phyloP scores from a whole-genome alignment of 805 yeast genomes.

The Ogataea nitratoaversa region DNA sequence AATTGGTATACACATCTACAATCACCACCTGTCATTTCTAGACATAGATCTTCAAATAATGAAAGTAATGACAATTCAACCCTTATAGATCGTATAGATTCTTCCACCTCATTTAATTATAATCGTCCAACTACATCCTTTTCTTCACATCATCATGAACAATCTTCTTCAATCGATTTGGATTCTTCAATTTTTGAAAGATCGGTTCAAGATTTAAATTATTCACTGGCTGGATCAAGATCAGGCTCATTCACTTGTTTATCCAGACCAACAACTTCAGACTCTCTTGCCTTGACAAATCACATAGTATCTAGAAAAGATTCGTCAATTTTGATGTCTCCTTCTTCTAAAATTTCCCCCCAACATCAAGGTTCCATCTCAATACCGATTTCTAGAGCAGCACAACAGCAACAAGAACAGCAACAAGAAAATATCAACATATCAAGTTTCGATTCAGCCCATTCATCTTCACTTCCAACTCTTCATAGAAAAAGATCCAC shows the following conservation, averaged over 20 bases:
- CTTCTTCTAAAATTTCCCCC: neutral
- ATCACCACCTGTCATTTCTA: no score
- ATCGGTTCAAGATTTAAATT: neutral
- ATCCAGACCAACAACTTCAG: no score
- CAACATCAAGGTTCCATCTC: neutral
- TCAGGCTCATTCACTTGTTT: neutral
- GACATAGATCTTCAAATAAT: no score
- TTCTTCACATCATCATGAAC: no score
- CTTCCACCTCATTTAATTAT: neutral
- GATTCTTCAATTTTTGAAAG: neutral
- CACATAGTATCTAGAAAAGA: neutral
- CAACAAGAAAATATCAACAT: neutral
- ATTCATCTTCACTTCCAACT: slow-evolving; percentile 1
- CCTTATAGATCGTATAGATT: neutral
- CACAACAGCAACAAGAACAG: neutral
- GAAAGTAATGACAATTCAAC: no score
- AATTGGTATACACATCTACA: no score
- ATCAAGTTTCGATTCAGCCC: slow-evolving; percentile 1
- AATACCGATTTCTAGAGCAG: neutral
- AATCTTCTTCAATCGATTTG: neutral
- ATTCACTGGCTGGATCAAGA: neutral
- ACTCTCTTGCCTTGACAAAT: no score
- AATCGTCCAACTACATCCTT: neutral
- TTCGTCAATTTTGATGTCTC: neutral
- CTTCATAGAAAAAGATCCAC: neutral